A percentile compares a stretch with the other conserved stretches of the same genome.
Evolutionary conservation across 805 yeast species (phyloP).

Genomic region (Candida vaughaniae): DNA sequence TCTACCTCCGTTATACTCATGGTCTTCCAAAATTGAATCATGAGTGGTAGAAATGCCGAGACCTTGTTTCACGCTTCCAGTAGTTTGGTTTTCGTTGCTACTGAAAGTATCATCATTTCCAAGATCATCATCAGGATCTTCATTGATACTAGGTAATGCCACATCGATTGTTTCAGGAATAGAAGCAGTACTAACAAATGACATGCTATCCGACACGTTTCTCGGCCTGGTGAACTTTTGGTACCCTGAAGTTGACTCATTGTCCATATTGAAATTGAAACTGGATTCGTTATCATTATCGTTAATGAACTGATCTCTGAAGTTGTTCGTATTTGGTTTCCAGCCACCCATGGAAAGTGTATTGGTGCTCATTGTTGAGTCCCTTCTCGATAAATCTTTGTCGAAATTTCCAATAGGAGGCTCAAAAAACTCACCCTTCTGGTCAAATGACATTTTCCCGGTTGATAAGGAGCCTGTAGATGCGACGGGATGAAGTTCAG

Average conservation of each 20-base stretch:
- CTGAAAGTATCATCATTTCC: constrained; percentile 15
- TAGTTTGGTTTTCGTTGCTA: constrained; percentile 7
- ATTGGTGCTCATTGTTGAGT: constrained; percentile 32
- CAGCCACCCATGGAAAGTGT: constrained; percentile 52
- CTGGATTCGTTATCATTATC: constrained; percentile 41
- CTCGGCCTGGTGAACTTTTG: constrained; percentile 32
- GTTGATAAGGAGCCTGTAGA: constrained; percentile 32
- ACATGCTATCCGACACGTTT: constrained; percentile 19
- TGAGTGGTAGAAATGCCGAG: constrained; percentile 13
- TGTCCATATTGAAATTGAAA: constrained; percentile 24
- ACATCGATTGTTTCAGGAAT: constrained; percentile 43
- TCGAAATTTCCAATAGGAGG: constrained; percentile 7
- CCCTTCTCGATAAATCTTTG: constrained; percentile 24
- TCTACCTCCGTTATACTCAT: constrained; percentile 17
- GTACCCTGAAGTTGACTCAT: constrained; percentile 20
- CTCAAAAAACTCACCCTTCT: constrained; percentile 14
- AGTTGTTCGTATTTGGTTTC: constrained; percentile 57
- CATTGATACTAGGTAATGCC: constrained; percentile 36
- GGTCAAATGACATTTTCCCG: constrained; percentile 23
- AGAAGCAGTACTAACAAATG: constrained; percentile 27
- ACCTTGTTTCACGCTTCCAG: constrained; percentile 3
- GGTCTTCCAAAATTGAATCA: constrained; percentile 27
- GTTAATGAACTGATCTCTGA: constrained; percentile 48
- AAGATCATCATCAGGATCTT: constrained; percentile 25
- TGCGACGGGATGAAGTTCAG: constrained; percentile 19